Evolutionary conservation across 495 filamentous ascomycete species (phyloP).

Genomic region (Daldinia bambusicola): DNA sequence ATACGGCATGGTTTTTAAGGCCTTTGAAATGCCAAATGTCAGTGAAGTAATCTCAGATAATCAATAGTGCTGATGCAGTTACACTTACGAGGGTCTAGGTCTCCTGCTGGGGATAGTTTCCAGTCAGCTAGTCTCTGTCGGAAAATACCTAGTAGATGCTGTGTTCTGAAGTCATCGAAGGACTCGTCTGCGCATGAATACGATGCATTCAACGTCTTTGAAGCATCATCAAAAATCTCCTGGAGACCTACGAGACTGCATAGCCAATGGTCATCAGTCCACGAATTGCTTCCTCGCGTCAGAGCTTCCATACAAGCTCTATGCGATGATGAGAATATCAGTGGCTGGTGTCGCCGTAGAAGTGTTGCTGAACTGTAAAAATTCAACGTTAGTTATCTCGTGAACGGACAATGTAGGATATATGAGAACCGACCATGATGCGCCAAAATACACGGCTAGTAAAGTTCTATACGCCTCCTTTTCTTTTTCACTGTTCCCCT

Average conservation of each 20-base stretch:
- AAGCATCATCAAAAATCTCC: slow-evolving; percentile 35
- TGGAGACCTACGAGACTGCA: slow-evolving; percentile 35
- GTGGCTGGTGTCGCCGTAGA: slow-evolving; percentile 34
- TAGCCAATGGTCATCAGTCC: slow-evolving; percentile 29
- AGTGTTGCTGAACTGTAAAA: slow-evolving; percentile 26
- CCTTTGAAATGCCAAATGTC: slow-evolving; percentile 13
- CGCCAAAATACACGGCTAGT: slow-evolving; percentile 37
- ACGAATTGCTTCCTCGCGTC: neutral
- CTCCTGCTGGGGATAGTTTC: slow-evolving; percentile 23
- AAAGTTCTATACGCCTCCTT: slow-evolving; percentile 27
- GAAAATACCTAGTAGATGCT: slow-evolving; percentile 32
- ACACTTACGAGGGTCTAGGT: slow-evolving; percentile 27
- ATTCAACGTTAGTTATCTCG: neutral
- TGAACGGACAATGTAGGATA: neutral
- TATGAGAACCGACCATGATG: slow-evolving; percentile 30
- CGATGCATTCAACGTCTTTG: slow-evolving; percentile 32
- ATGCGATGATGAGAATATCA: slow-evolving; percentile 24
- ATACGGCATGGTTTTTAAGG: slow-evolving; percentile 17
- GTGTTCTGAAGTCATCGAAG: slow-evolving; percentile 35
- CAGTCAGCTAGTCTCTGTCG: slow-evolving; percentile 33
- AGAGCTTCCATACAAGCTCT: slow-evolving; percentile 20
- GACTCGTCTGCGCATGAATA: slow-evolving; percentile 16
- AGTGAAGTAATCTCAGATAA: neutral
- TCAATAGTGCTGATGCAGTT: neutral
- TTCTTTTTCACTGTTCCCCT: neutral